A percentile compares a stretch with the other conserved stretches of the same genome.
phyloP scores from a whole-genome alignment of 352 stramenopile species.

The Phytophthora brassicae region DNA sequence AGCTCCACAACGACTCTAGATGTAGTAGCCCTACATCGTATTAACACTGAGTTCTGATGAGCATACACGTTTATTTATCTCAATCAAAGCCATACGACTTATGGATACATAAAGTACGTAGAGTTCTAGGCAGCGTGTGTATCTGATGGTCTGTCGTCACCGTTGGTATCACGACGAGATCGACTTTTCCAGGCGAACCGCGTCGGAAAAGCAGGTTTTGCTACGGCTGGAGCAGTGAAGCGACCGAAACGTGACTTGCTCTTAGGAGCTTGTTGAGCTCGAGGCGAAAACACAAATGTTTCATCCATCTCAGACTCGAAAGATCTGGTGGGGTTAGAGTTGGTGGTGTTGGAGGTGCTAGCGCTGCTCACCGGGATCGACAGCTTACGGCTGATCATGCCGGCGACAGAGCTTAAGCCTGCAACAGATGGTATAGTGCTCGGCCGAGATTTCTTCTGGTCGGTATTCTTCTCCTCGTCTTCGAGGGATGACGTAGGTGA shows the following conservation, averaged over 20 bases:
- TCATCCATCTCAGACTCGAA: conserved; percentile 42
- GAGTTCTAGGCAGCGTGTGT: conserved; percentile 25
- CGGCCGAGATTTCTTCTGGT: conserved; percentile 31
- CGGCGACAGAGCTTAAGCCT: conserved; percentile 32
- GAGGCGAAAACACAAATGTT: conserved; percentile 36
- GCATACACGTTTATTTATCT: conserved; percentile 24
- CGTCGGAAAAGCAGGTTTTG: conserved; percentile 42
- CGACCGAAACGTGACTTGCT: conserved; percentile 47
- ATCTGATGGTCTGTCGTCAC: conserved; percentile 10
- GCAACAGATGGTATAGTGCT: conserved; percentile 26
- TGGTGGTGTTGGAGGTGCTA: conserved; percentile 25
- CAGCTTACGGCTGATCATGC: conserved; percentile 34
- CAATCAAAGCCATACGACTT: not conserved
- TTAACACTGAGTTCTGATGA: conserved; percentile 7
- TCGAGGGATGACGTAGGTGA: conserved; percentile 32
- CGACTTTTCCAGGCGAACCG: conserved; percentile 56
- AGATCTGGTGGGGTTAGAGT: conserved; percentile 24
- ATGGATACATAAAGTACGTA: conserved; percentile 13
- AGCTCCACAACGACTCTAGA: conserved; percentile 15
- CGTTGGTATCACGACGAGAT: conserved; percentile 24
- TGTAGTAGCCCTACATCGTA: conserved; percentile 1
- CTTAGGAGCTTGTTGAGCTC: conserved; percentile 35
- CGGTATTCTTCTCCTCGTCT: conserved; percentile 28
- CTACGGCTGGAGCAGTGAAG: conserved; percentile 39
- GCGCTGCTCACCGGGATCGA: conserved; percentile 28